Conservation (phyloP, 2,329 filamentous ascomycete species). For the Cytospora piceae region DNA sequence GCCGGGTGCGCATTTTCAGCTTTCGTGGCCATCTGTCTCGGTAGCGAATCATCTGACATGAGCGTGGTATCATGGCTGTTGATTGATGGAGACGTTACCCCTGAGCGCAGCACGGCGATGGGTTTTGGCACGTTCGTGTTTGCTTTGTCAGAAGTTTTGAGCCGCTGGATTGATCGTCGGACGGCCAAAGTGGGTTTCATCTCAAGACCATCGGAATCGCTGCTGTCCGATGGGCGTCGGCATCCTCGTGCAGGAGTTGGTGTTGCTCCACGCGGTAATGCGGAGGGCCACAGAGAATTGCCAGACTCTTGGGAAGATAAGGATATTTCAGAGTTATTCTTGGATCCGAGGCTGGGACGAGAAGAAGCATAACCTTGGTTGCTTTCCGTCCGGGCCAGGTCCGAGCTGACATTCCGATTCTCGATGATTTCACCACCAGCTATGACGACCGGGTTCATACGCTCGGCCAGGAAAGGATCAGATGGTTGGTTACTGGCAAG, state of each 20-base stretch:
- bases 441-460: constrained; percentile 69
- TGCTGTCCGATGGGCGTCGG: constrained; percentile 59
- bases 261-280: constrained; percentile 47
- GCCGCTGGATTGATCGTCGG: constrained; percentile 57
- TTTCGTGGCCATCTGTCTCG: constrained; percentile 41
- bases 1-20: constrained; percentile 36
- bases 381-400: constrained; percentile 54
- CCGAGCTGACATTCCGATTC: constrained; percentile 59
- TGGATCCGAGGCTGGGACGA: constrained; percentile 50
- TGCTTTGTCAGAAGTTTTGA: constrained; percentile 49
- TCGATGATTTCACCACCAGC: constrained; percentile 65
- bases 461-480: constrained; percentile 63
- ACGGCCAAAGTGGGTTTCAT: constrained; percentile 59
- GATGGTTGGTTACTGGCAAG: constrained; percentile 47
- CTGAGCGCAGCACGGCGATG: constrained; percentile 50
- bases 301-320: constrained; percentile 47
- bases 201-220: constrained; percentile 53
- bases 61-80: constrained; percentile 62
- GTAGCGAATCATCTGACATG: constrained; percentile 59
- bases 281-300: constrained; percentile 58
- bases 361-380: constrained; percentile 49
- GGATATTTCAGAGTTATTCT: constrained; percentile 46
- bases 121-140: constrained; percentile 56
- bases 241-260: constrained; percentile 35
- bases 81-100: constrained; percentile 51